A percentile compares a stretch with the other conserved stretches of the same genome.
Conservation (phyloP, 2,329 filamentous ascomycete genomes). For the Apiospora hydei region DNA sequence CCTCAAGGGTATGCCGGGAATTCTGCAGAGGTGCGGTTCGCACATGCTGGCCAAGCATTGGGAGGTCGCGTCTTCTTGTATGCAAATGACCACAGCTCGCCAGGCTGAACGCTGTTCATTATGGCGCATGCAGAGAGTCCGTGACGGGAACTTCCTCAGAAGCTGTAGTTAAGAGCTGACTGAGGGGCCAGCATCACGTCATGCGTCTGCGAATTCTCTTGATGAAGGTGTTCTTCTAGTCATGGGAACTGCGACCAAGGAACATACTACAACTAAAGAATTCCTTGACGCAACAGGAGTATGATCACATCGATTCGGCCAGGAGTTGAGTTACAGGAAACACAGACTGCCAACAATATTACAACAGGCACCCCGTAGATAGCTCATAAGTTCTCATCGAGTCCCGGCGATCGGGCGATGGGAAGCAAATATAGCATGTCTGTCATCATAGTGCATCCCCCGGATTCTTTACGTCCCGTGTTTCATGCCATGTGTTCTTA, state of each 20-base stretch:
- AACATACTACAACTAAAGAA: not conserved
- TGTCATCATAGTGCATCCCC: not conserved
- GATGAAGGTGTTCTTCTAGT: not conserved
- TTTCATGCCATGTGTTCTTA: constrained; percentile 2
- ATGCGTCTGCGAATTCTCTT: not conserved
- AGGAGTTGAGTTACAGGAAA: not conserved
- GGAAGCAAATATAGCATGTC: not conserved
- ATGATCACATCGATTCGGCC: too few species aligned
- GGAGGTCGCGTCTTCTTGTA: not conserved
- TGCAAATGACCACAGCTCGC: not conserved
- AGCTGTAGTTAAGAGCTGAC: too few species aligned
- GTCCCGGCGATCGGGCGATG: not conserved
- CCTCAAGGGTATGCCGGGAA: not conserved
- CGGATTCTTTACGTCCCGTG: not conserved
- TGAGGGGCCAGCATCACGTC: not conserved
- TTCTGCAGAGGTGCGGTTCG: not conserved
- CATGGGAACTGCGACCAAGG: not conserved
- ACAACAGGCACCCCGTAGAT: too few species aligned
- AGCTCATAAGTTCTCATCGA: not conserved
- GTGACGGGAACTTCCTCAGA: not conserved
- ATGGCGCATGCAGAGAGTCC: not conserved
- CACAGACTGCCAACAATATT: not conserved
- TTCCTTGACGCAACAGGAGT: not conserved
- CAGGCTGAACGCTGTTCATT: not conserved
- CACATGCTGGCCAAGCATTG: not conserved